Evolutionary conservation across 805 yeast species (phyloP), one percentile per base, ranked within the genome.

Genomic region (Cyberlindnera nakhonratchasimensis): DNA sequence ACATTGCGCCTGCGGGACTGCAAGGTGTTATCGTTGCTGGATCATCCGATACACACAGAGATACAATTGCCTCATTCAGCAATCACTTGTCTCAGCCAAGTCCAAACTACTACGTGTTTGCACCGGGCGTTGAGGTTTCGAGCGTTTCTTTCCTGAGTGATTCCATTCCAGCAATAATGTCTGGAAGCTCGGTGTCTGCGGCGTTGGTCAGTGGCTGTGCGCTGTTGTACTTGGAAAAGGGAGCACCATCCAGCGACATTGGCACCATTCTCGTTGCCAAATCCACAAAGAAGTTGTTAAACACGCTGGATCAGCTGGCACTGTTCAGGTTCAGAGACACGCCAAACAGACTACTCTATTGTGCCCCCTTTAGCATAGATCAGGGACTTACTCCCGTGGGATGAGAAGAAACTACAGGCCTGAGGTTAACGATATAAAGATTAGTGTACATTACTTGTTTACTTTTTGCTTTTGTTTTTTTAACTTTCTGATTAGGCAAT

Each of bases 131-230:
- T 0, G 66, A 66, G 14, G 82, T 88, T 6, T 64, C 7, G 64
- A 68, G 19, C 80, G 88, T 40, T 67, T 82, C 17, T 4, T 22
- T 18, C 14, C 8, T 67, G 74, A 16, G 18, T 68, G 75, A 17
- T 61, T 61, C 34, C 54, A 16, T 46, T 39, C 51, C 62, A 2
- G 36, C 58, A 1, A 43, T 46, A 7, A 63, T 75, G 51, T 77
- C 88, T 2, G 95, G 95, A 1, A 84, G 91, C 0, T 85, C 93
- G 3, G 82, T 82, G 89, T 80, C 91, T 1, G 65, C 88, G 2
- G 93, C 93, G 0, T 68, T 75, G 14, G 80, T 82, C 10, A 69
- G 86, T 4, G 93, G 95, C 0, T 53, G 77, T 30, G 75, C 67
- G 13, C 83, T 82, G 0, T 66, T 72, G 37, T 55, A 80, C 24